Percentiles rank a stretch among this genome's conserved stretches.
phyloP scores from a whole-genome alignment of 345 rosid species.

The Toxicodendron radicans region DNA sequence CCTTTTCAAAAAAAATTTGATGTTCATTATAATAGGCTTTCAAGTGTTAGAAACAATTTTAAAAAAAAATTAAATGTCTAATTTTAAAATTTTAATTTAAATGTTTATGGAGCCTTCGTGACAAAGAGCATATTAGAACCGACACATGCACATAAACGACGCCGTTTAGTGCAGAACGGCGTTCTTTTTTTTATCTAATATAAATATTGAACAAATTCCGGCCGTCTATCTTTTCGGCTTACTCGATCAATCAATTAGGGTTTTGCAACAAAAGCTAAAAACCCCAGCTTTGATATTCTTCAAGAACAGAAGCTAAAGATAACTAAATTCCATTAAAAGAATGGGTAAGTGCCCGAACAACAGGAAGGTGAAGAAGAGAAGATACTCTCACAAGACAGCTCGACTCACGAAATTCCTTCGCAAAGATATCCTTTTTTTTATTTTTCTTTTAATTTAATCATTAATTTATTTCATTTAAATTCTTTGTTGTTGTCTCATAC shows the following conservation, averaged over 20 bases:
- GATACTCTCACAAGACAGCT: conserved; percentile 86
- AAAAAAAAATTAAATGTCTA: no score
- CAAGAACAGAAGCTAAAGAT: no score
- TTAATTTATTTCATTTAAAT: neutral
- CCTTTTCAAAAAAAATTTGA: no score
- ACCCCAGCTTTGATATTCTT: conserved; percentile 8
- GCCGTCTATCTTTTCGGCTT: neutral
- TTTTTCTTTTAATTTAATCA: neutral
- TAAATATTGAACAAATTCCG: neutral
- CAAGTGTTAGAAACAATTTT: no score
- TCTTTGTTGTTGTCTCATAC: neutral
- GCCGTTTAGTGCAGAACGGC: neutral
- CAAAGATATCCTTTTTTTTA: conserved; percentile 68
- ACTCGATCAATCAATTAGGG: neutral
- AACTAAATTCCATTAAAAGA: neutral
- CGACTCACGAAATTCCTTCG: conserved; percentile 77
- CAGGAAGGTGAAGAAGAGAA: conserved; percentile 94
- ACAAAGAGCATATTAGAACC: no score
- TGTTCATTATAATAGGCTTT: no score
- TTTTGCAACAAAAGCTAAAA: neutral
- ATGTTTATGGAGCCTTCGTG: no score
- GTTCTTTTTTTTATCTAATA: no score
- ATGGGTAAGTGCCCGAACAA: conserved; percentile 76
- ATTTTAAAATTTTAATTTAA: no score
- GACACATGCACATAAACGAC: no score